Conservation (phyloP, 768 basidiomycete species). For the Podaxis rugospora region DNA sequence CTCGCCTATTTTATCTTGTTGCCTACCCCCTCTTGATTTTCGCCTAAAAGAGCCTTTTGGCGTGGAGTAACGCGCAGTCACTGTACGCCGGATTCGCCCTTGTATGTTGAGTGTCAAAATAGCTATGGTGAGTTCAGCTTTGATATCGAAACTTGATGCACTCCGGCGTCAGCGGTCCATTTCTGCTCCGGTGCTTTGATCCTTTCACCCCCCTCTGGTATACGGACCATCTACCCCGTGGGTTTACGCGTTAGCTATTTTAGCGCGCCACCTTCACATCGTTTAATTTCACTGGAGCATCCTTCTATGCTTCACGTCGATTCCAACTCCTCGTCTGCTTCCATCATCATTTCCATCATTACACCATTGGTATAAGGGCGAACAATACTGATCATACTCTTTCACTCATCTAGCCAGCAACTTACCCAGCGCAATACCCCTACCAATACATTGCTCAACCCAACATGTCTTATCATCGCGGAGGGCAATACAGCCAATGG, state of each 20-base stretch:
- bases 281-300: neutral
- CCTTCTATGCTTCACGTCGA: neutral
- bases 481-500: conserved; percentile 13
- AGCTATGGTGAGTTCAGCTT: neutral
- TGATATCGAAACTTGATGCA: neutral
- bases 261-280: neutral
- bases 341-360: conserved; percentile 8
- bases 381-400: conserved; percentile 1
- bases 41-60: neutral
- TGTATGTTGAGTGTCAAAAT: neutral
- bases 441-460: conserved; percentile 7
- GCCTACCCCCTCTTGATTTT: neutral
- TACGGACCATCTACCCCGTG: neutral
- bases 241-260: neutral
- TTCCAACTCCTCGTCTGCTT: neutral
- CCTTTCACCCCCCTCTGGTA: neutral
- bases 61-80: neutral
- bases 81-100: neutral
- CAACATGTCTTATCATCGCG: conserved; percentile 21
- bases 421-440: conserved; percentile 5
- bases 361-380: conserved; percentile 6
- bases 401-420: conserved; percentile 6
- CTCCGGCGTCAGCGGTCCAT: neutral
- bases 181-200: conserved; percentile 9
- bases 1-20: neutral